Evolutionary conservation across 1,284 basidiomycete genomes (phyloP), one percentile per base, ranked within the genome.

Genomic region (Cryptococcus deneoformans): DNA sequence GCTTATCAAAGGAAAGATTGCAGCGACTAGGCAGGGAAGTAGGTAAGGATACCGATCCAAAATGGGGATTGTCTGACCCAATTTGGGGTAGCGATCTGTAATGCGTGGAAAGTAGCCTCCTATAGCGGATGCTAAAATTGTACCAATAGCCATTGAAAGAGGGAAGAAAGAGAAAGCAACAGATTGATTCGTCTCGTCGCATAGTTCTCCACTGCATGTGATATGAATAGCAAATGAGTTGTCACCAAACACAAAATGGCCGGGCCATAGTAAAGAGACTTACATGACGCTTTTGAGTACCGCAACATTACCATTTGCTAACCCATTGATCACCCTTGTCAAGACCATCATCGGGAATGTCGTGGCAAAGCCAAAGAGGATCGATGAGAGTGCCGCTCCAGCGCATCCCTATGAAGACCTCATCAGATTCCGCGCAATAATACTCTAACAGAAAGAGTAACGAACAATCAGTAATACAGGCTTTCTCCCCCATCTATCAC

Each of bases 151-250:
- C 40, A 69, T 64, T n/a, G 64, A 69, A 14, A 72, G 53, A 5
- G 72, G 72, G 66, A 72, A 73, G 56, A 72, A 66, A 43, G 68
- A 68, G 57, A 73, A 71, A 2, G 72, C 70, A 24, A 62, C 39
- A 6, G 70, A 64, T 51, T 71, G 64, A 57, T 73, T 73, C 38
- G 64, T 72, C 58, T 67, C 66, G 58, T 73, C 72, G 10, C 65
- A 66, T 16, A 73, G 58, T 50, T 73, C 72, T 24, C 64, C 69
- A 11, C 69, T 71, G 49, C 5, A 48, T 46, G 20, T 10, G 37
- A 44, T 39, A 42, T 46, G 14, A 49, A 20, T 24, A 29, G n/a
- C 48, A 29, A 14, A 34, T 29, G 29, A 29, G 29, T 29, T 5
- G 29, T 29, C 29, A 29, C 5, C 29, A 24, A 40, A 34, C 45